Conservation (phyloP, 2,329 filamentous ascomycete genomes). For the Neofusicoccum sp. region DNA sequence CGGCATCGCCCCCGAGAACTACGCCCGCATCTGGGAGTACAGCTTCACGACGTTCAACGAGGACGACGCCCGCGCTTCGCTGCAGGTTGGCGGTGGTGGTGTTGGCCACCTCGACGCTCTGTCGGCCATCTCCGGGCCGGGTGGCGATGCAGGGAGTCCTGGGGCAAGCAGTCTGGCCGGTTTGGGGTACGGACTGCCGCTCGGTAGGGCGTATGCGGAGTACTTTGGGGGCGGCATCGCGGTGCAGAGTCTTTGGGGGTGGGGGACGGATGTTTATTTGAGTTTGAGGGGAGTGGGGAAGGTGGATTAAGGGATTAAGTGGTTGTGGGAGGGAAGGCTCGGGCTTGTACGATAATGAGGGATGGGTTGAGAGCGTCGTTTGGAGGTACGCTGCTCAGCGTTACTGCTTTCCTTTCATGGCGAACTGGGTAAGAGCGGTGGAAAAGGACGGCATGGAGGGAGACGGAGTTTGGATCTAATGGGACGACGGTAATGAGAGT, state of each 20-base stretch:
- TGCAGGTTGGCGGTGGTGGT: conserved; percentile 36
- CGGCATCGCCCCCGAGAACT: conserved; percentile 79
- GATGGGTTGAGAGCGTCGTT: not conserved
- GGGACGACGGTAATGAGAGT: no score
- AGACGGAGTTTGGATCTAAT: no score
- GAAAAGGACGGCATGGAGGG: no score
- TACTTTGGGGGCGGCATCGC: conserved; percentile 96
- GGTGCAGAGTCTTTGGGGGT: conserved; percentile 93
- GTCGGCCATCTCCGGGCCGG: conserved; percentile 59
- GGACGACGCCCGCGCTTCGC: conserved; percentile 50
- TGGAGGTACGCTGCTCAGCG: no score
- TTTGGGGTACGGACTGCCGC: conserved; percentile 84
- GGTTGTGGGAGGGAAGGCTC: not conserved
- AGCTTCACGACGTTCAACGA: conserved; percentile 94
- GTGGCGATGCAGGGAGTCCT: not conserved
- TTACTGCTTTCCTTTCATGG: not conserved
- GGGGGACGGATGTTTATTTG: conserved; percentile 72
- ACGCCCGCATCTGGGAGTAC: conserved; percentile 92
- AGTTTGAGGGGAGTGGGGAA: conserved; percentile 60
- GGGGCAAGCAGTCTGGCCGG: conserved; percentile 61
- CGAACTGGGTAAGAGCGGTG: not conserved
- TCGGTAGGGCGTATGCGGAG: conserved; percentile 92
- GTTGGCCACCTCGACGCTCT: conserved; percentile 63
- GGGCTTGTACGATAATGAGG: not conserved
- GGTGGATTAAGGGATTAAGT: conserved; percentile 19